These are phyloP conservation scores for Phlyctochytrium arcticum DNA, from an alignment of 192 early-diverging fungal genomes.

Conservation along the genomic window DNA sequence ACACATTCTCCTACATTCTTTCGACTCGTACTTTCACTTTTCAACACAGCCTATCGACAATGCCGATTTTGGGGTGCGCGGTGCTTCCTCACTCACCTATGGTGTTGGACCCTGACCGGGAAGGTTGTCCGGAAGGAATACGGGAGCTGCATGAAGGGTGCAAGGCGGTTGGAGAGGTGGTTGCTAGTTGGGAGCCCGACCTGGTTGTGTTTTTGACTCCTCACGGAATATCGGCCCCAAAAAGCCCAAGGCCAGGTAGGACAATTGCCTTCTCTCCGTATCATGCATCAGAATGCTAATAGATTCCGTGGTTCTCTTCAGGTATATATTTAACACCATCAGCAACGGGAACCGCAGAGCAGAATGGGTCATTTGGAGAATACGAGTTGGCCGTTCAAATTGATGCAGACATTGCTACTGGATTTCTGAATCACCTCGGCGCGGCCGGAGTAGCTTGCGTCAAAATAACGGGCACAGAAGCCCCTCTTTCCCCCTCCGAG, in stretches of 20 bases:
- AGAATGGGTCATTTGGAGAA: neutral
- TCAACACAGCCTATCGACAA: neutral
- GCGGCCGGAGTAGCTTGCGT: slow-evolving; percentile 14
- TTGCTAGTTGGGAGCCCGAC: slow-evolving; percentile 19
- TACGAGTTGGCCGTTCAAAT: slow-evolving; percentile 23
- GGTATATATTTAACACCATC: slow-evolving; percentile 26
- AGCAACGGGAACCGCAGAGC: slow-evolving; percentile 13
- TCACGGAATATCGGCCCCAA: slow-evolving; percentile 19
- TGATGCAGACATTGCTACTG: slow-evolving; percentile 7
- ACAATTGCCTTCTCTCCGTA: too few species aligned
- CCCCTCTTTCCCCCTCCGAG: slow-evolving; percentile 13
- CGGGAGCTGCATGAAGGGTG: slow-evolving; percentile 21
- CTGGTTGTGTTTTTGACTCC: slow-evolving; percentile 18
- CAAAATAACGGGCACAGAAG: slow-evolving; percentile 24
- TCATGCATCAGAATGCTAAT: neutral
- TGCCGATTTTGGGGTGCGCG: slow-evolving; percentile 20
- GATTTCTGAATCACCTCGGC: slow-evolving; percentile 24
- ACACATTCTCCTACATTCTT: neutral
- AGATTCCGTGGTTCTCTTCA: neutral
- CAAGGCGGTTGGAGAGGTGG: slow-evolving; percentile 18
- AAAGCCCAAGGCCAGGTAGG: slow-evolving; percentile 25
- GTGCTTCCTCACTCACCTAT: slow-evolving; percentile 16
- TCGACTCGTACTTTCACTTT: neutral
- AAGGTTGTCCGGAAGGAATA: slow-evolving; percentile 14
- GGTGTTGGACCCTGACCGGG: slow-evolving; percentile 9